These are phyloP conservation scores for Ananas comosus DNA, from an alignment of 176 grass and related monocot genomes.

Conservation along the genomic window DNA sequence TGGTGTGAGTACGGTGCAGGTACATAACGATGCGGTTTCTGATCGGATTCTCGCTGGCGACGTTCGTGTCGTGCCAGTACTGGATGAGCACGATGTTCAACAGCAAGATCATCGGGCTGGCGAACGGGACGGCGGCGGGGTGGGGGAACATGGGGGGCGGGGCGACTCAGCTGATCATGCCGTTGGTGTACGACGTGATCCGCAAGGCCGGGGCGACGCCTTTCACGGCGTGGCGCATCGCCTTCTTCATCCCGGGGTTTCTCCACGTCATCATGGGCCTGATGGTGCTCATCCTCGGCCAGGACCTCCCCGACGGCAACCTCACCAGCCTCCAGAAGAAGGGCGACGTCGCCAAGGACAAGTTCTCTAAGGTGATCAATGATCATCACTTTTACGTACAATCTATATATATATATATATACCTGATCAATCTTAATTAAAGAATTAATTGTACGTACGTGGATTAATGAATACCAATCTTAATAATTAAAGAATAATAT, in stretches of 20 bases:
- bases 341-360: constrained; percentile 49
- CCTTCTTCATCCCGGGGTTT: constrained; percentile 60
- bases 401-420: too few species aligned
- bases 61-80: constrained; percentile 83
- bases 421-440: too few species aligned
- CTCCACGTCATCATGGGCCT: constrained; percentile 65
- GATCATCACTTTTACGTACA: too few species aligned
- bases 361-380: constrained; percentile 45
- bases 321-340: constrained; percentile 48
- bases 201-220: constrained; percentile 38
- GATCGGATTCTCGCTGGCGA: constrained; percentile 71
- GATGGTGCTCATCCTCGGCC: constrained; percentile 56
- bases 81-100: constrained; percentile 99
- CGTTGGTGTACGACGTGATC: constrained; percentile 62
- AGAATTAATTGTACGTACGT: too few species aligned
- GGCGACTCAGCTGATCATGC: constrained; percentile 91
- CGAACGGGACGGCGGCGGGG: constrained; percentile 46
- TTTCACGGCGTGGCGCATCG: constrained; percentile 55
- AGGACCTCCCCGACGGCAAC: constrained; percentile 85
- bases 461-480: too few species aligned
- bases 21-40: constrained; percentile 63
- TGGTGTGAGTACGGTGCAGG: too few species aligned
- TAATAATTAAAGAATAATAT: too few species aligned
- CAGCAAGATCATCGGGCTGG: constrained; percentile 63
- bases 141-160: constrained; percentile 95